phyloP scores from a whole-genome alignment of 2,329 filamentous ascomycete genomes.

The Aschersonia sp. region DNA sequence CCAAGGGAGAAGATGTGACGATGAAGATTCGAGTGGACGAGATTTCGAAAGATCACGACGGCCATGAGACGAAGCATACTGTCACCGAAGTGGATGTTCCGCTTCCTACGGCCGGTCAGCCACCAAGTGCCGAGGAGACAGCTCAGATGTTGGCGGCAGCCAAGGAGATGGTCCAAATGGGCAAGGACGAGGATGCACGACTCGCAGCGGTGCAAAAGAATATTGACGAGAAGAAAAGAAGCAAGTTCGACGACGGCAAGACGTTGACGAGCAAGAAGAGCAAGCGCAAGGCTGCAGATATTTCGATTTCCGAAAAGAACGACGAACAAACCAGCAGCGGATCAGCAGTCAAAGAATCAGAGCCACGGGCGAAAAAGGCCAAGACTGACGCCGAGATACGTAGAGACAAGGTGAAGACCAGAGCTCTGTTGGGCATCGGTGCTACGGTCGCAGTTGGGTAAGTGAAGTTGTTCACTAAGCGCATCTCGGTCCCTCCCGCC shows the following conservation, averaged over 20 bases:
- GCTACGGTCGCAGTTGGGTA: constrained; percentile 86
- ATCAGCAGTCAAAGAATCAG: constrained; percentile 16
- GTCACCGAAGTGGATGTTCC: constrained; percentile 67
- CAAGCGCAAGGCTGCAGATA: constrained; percentile 65
- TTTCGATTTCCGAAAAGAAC: constrained; percentile 50
- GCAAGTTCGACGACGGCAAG: constrained; percentile 17
- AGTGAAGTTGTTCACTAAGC: constrained; percentile 23
- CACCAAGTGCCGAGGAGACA: constrained; percentile 64
- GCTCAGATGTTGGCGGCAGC: constrained; percentile 75
- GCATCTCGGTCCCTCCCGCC: too few species aligned
- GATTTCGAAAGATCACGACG: constrained; percentile 35
- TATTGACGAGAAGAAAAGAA: constrained; percentile 19
- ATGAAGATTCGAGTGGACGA: constrained; percentile 59
- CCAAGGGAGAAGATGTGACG: constrained; percentile 40
- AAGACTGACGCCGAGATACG: constrained; percentile 71
- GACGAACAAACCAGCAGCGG: constrained; percentile 21
- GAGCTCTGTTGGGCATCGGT: constrained; percentile 73
- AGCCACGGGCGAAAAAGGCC: constrained; percentile 55
- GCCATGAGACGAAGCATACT: constrained; percentile 55
- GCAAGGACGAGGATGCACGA: constrained; percentile 29
- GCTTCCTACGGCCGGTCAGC: constrained; percentile 37
- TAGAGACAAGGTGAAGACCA: constrained; percentile 74
- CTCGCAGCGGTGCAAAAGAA: constrained; percentile 24
- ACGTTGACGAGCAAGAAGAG: constrained; percentile 31
- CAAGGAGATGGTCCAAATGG: constrained; percentile 71